Base-by-base conservation (phyloP, 164 flowering plant species). In the Macadamia tetraphylla region DNA sequence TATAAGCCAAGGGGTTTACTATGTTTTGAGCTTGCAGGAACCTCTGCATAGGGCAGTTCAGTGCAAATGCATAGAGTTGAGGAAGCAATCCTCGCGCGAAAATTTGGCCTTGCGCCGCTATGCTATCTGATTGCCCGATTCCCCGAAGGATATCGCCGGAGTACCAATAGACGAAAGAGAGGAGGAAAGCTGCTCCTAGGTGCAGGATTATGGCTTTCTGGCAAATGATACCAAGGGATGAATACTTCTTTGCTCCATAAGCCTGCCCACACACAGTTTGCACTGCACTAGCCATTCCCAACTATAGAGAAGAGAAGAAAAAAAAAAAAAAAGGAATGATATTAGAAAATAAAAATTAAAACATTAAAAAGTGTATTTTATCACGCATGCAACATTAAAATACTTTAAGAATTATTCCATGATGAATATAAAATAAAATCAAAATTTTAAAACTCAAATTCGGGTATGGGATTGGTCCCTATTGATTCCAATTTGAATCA, bases 211-310 rank as follows among this genome's bases (percentile, higher is more conserved):
- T 82, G 56, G 96, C 91, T 71, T 88, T 82, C 70, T 88, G 96
- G 80, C 86, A 87, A 11, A 88, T 86, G 35, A 88, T 75, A 2
- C 96, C 93, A 77, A 90, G 76, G 46, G 84, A 64, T 12, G 78
- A 40, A 62, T 80, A 82, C 42, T 81, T 78, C 63, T 75, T 81
- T 4, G 93, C 93, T 1, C 96, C 96, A 58, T 83, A 87, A 11
- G 96, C 93, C 74, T 90, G 92, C 1, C 91, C 92, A 61, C 96
- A 88, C 1, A 90, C 86, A 0, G 96, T 90, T 60, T 90, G 93
- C 52, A 88, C 93, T 1, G 96, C 96, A 72, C 93, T 90, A 0
- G 96, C 88, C 96, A 90, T 90, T 0, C 96, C 96, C 77, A 90
- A 78, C 96, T 90, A 79, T 12, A 30, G 3, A 49, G 23, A 29